A percentile compares a stretch with the other conserved stretches of the same genome.
Conservation (phyloP, 805 yeast species). For the Grigorovia transvaalensis region DNA sequence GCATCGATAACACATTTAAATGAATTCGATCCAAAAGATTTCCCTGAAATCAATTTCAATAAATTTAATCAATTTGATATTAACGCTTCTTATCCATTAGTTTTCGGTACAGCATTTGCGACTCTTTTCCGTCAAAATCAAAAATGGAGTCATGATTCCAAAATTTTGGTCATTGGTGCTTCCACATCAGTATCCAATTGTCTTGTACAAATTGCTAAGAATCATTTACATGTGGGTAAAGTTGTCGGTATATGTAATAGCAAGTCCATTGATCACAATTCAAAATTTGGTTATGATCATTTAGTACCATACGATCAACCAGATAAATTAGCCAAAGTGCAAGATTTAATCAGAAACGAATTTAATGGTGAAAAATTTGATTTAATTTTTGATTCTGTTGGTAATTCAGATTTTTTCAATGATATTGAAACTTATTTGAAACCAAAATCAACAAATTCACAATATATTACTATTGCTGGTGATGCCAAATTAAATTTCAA, state of each 20-base stretch:
- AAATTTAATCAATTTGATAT: conserved; percentile 14
- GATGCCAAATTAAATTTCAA: conserved; percentile 33
- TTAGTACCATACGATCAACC: conserved; percentile 47
- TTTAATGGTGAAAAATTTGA: conserved; percentile 41
- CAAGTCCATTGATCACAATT: conserved; percentile 35
- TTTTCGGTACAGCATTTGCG: conserved; percentile 50
- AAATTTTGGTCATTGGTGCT: conserved; percentile 61
- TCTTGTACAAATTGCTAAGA: conserved; percentile 47
- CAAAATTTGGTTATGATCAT: conserved; percentile 46
- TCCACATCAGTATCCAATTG: conserved; percentile 58
- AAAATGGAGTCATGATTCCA: conserved; percentile 30
- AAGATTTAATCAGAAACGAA: conserved; percentile 21
- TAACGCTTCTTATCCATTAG: conserved; percentile 50
- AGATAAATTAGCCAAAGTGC: conserved; percentile 29
- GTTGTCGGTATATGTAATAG: conserved; percentile 51
- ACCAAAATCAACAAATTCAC: conserved; percentile 36
- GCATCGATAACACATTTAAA: conserved; percentile 28
- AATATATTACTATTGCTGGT: conserved; percentile 48
- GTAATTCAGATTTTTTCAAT: conserved; percentile 41
- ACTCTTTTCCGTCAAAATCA: conserved; percentile 28
- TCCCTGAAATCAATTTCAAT: conserved; percentile 1
- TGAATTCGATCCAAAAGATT: not conserved
- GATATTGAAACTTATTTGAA: conserved; percentile 36
- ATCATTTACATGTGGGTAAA: conserved; percentile 34
- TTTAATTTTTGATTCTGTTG: conserved; percentile 54